A percentile compares a stretch with the other conserved stretches of the same genome.
These are phyloP conservation scores for Murraya koenigii DNA, from an alignment of 345 rosid genomes.

Conservation along the genomic window DNA sequence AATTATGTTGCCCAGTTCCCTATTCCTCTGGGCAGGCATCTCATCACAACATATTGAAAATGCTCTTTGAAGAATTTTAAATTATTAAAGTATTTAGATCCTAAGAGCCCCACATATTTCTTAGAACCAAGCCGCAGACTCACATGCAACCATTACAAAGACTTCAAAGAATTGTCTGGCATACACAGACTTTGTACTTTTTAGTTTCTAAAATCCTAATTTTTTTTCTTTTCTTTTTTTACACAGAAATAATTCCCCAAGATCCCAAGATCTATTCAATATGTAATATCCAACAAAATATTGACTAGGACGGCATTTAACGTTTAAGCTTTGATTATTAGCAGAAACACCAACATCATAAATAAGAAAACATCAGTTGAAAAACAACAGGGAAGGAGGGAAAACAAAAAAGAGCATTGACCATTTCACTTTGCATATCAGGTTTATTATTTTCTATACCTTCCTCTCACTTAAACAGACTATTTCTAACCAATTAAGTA, in stretches of 20 bases:
- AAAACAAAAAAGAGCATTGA: neutral
- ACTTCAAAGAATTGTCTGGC: neutral
- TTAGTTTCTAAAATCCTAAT: neutral
- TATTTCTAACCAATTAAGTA: neutral
- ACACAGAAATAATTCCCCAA: neutral
- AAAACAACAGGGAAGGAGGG: neutral
- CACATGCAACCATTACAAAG: conserved; percentile 1
- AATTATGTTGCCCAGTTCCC: neutral
- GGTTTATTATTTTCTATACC: neutral
- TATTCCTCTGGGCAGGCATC: conserved; percentile 2
- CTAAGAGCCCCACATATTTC: neutral
- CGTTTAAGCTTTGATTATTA: neutral
- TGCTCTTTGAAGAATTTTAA: neutral
- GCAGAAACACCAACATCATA: neutral
- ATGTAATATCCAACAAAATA: neutral
- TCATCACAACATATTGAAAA: conserved; percentile 7
- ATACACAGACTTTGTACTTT: neutral
- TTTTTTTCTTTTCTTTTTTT: neutral
- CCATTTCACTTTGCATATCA: neutral
- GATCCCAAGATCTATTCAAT: neutral
- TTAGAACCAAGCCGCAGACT: neutral
- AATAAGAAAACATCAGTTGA: neutral
- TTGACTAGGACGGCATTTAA: neutral
- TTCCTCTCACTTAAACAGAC: neutral
- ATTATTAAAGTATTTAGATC: neutral